Evolutionary conservation across 306 rosid species (phyloP).

Genomic region (Macrotyloma uniflorum): DNA sequence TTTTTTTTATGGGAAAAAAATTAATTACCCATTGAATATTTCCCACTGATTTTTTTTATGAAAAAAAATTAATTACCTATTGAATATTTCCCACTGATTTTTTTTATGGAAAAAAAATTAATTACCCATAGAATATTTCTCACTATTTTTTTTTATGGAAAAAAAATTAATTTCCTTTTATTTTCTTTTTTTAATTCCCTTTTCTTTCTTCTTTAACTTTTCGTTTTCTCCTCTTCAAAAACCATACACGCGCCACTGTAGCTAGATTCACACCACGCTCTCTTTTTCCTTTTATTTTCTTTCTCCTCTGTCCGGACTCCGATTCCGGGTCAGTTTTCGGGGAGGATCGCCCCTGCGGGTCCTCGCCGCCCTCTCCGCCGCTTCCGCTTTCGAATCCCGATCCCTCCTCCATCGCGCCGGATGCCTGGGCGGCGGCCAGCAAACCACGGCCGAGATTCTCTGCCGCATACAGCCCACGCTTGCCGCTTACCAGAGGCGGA

Average conservation of each 20-base stretch:
- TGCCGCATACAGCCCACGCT: slow-evolving; percentile 50
- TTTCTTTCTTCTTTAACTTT: background rate
- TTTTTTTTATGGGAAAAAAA: too few species aligned
- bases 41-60: too few species aligned
- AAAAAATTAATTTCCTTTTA: too few species aligned
- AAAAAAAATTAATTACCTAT: too few species aligned
- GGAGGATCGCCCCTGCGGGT: slow-evolving; percentile 53
- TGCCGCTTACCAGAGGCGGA: slow-evolving; percentile 47
- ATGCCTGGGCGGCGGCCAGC: slow-evolving; percentile 47
- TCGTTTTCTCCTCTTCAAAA: slow-evolving; percentile 21
- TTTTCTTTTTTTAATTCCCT: background rate
- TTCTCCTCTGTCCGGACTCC: slow-evolving; percentile 16
- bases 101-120: too few species aligned
- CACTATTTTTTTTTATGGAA: too few species aligned
- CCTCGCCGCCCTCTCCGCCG: slow-evolving; percentile 52
- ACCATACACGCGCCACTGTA: slow-evolving; percentile 38
- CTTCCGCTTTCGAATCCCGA: slow-evolving; percentile 43
- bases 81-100: too few species aligned
- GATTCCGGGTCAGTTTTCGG: slow-evolving; percentile 42
- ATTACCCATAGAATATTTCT: too few species aligned
- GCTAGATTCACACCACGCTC: slow-evolving; percentile 8
- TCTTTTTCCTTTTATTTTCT: background rate
- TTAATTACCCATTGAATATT: too few species aligned
- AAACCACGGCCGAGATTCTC: slow-evolving; percentile 44
- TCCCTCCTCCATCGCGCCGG: slow-evolving; percentile 40